Evolutionary conservation across 352 stramenopile species (phyloP).

Genomic region (Porosira glacialis): DNA sequence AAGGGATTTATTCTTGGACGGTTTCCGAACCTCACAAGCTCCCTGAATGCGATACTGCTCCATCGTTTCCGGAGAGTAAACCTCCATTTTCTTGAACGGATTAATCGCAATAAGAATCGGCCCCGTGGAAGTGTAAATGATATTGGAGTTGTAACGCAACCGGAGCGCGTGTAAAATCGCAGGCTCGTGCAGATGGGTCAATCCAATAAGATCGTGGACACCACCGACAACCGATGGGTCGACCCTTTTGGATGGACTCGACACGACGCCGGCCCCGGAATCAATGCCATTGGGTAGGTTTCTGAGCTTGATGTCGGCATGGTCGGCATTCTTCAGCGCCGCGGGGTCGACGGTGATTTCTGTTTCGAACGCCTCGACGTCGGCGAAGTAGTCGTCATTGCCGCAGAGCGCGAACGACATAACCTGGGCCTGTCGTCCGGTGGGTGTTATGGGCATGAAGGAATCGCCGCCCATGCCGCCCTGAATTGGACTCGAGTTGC

Average conservation of each 20-base stretch:
- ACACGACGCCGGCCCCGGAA: neutral
- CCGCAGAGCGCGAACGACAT: slow-evolving; percentile 41
- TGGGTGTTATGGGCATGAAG: slow-evolving; percentile 14
- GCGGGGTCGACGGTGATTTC: slow-evolving; percentile 26
- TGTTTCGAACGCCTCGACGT: slow-evolving; percentile 27
- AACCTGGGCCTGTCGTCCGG: slow-evolving; percentile 5
- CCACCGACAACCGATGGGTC: slow-evolving; percentile 52
- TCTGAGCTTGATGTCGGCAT: slow-evolving; percentile 78
- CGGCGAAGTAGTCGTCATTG: slow-evolving; percentile 57
- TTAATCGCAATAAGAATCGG: slow-evolving; percentile 64
- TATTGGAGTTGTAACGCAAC: slow-evolving; percentile 33
- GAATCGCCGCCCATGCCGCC: slow-evolving; percentile 19
- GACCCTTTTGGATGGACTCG: slow-evolving; percentile 15
- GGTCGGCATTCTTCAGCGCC: slow-evolving; percentile 42
- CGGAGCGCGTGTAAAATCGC: slow-evolving; percentile 46
- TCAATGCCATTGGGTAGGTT: slow-evolving; percentile 61
- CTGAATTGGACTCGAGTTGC: slow-evolving; percentile 4
- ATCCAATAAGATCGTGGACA: slow-evolving; percentile 85
- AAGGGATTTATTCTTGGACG: no score
- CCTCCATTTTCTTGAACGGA: slow-evolving; percentile 53
- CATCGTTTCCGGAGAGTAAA: slow-evolving; percentile 41
- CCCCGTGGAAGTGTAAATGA: slow-evolving; percentile 66
- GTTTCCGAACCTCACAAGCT: no score
- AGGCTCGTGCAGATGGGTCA: slow-evolving; percentile 83
- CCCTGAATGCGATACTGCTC: slow-evolving; percentile 39